Conservation (phyloP, 2,329 filamentous ascomycete genomes). For the Ophiocordyceps sinensis region DNA sequence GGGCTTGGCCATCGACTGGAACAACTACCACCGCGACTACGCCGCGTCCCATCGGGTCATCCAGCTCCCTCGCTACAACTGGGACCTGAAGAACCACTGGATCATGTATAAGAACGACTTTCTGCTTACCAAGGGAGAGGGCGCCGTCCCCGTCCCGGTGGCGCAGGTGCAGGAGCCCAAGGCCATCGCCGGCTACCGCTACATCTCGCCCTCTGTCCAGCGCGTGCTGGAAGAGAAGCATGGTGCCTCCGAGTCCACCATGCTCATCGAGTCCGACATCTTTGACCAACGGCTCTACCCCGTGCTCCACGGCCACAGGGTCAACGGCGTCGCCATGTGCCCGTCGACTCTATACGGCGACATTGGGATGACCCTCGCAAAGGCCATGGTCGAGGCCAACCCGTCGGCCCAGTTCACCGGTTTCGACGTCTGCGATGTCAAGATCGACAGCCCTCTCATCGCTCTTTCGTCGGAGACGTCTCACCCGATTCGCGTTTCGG, state of each 20-base stretch:
- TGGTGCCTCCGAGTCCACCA: constrained; percentile 35
- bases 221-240: constrained; percentile 35
- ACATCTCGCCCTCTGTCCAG: constrained; percentile 1
- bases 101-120: constrained; percentile 52
- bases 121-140: constrained; percentile 28
- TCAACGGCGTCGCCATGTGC: constrained; percentile 2
- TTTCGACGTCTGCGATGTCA: constrained; percentile 8
- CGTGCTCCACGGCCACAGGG: constrained; percentile 1
- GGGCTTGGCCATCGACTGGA: constrained; percentile 52
- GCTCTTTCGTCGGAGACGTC: constrained; percentile 1
- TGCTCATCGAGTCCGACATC: constrained; percentile 31
- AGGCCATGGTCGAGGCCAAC: constrained; percentile 2
- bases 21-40: constrained; percentile 46
- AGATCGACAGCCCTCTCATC: constrained; percentile 2
- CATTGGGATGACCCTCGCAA: constrained; percentile 6
- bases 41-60: constrained; percentile 26
- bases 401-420: constrained; percentile 2
- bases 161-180: background rate
- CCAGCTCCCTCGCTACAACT: constrained; percentile 53
- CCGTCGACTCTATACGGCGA: constrained; percentile 6
- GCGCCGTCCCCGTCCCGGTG: too few species aligned
- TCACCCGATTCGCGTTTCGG: constrained; percentile 6
- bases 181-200: background rate
- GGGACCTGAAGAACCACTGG: constrained; percentile 62
- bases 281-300: constrained; percentile 2